These are phyloP conservation scores for Chlorencoelia australis DNA, from an alignment of 2,329 filamentous ascomycete species.

Conservation along the genomic window DNA sequence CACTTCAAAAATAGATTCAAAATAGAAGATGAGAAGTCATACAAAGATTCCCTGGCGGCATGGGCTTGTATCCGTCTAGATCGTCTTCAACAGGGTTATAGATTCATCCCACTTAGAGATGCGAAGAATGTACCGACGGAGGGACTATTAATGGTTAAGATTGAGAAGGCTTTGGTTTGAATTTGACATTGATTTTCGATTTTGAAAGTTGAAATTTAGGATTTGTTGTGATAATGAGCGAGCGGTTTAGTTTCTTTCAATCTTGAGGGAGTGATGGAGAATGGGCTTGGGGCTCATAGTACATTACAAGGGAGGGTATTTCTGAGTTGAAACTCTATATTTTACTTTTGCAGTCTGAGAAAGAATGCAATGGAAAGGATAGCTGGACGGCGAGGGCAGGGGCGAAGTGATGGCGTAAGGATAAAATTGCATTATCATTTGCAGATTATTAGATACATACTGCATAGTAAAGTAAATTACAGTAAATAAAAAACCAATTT, in stretches of 20 bases:
- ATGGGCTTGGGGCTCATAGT: background rate
- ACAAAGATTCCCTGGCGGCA: slow-evolving; percentile 66
- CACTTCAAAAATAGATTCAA: slow-evolving; percentile 45
- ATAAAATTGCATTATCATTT: too few relatives aligned
- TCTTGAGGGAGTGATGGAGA: background rate
- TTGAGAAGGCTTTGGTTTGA: slow-evolving; percentile 44
- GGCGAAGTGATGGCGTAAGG: too few relatives aligned
- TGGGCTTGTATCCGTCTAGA: slow-evolving; percentile 88
- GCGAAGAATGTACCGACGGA: slow-evolving; percentile 52
- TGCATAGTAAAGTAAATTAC: too few relatives aligned
- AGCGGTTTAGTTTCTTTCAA: background rate
- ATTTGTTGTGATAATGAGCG: background rate
- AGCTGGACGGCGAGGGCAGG: too few relatives aligned
- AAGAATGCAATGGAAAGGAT: too few relatives aligned
- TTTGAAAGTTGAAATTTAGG: background rate
- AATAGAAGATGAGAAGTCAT: slow-evolving; percentile 76
- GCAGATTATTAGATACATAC: too few relatives aligned
- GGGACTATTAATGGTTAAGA: slow-evolving; percentile 63
- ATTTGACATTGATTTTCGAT: background rate
- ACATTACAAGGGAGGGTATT: background rate
- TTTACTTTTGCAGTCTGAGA: too few relatives aligned
- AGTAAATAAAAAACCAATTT: too few relatives aligned
- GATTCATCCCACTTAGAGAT: slow-evolving; percentile 69
- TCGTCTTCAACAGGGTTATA: slow-evolving; percentile 62
- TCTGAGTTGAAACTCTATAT: background rate